A percentile compares a stretch with the other conserved stretches of the same genome.
phyloP scores from a whole-genome alignment of 306 rosid genomes.

The Bauhinia variegata region DNA sequence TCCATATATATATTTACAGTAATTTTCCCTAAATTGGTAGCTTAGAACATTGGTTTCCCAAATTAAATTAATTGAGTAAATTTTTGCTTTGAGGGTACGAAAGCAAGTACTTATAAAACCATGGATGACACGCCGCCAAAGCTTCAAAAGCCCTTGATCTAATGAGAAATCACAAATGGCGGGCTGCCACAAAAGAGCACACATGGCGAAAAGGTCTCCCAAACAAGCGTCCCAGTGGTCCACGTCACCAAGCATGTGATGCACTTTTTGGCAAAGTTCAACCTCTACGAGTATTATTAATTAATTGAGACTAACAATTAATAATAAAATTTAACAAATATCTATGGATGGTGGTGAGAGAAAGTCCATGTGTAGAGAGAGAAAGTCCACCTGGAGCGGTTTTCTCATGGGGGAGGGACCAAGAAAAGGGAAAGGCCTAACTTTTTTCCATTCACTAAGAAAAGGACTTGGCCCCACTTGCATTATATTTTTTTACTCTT shows the following conservation, averaged over 20 bases:
- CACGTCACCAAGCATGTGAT: conserved; percentile 41
- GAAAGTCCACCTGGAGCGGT: background rate
- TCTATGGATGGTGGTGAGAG: too few relatives aligned
- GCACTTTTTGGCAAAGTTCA: conserved; percentile 44
- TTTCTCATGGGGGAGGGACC: conserved; percentile 39
- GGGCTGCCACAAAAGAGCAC: background rate
- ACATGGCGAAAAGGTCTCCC: background rate
- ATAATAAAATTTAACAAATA: too few relatives aligned
- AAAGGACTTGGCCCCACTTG: conserved; percentile 65
- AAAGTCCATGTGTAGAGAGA: background rate
- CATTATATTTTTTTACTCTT: conserved; percentile 33
- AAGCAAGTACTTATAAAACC: conserved; percentile 13
- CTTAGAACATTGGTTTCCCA: too few relatives aligned
- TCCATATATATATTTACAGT: too few relatives aligned
- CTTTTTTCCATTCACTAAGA: conserved; percentile 54
- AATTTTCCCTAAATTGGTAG: too few relatives aligned
- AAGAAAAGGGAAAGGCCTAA: conserved; percentile 38
- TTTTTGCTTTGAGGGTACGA: conserved; percentile 16
- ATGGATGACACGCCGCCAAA: conserved; percentile 26
- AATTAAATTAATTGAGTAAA: conserved; percentile 21
- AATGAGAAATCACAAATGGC: background rate
- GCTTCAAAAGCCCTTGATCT: background rate
- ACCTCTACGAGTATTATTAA: conserved; percentile 17
- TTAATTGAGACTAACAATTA: background rate
- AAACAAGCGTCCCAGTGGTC: conserved; percentile 25